Base-by-base conservation (phyloP, 106 monocot genomes). In the Hemerocallis citrina region DNA sequence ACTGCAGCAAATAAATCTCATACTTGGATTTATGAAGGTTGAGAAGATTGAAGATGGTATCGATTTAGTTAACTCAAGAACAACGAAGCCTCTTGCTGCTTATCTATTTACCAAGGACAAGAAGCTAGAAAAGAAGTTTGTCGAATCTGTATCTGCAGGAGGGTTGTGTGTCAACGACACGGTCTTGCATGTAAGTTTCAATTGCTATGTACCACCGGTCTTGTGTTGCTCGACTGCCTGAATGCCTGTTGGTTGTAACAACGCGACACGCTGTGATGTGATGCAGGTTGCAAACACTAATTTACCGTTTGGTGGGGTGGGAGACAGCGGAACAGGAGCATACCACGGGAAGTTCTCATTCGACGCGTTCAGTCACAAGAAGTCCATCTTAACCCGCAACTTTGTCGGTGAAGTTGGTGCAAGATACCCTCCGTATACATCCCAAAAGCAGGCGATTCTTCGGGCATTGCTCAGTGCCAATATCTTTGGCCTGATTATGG, bases 311-410 rank as follows among this genome's bases (percentile, higher is more conserved):
- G 80, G 78, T 34, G 85, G 78, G 36, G 79, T 85, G 0, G 77
- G 81, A 29, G 88, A 84, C 44, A 89, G 80, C 14, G 83, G 80
- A 31, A 71, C 69, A 0, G 80, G 83, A 0, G 46, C 79, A 11
- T 80, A 77, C 49, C 79, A 76, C 68, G 82, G 82, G 32, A 87
- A 82, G 35, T 87, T 79, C 57, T 79, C 82, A 5, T 87, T 96
- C 14, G 86, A 96, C 34, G 55, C 81, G 17, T 96, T 96, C 51
- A 87, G 76, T 54, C 95, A 96, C 74, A 90, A 77, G 69, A 92
- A 92, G 57, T 82, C 58, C 1, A 85, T 98, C 22, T 52, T 92
- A 27, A 70, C 65, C 23, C 76, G 91, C 22, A 70, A 75, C 40
- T 98, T 98, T 46, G 72, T 22, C 0, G 81, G 84, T 5, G 91